Evolutionary conservation across 768 basidiomycete genomes (phyloP), one percentile per base, ranked within the genome.

Genomic region (Sarcodon sp.): DNA sequence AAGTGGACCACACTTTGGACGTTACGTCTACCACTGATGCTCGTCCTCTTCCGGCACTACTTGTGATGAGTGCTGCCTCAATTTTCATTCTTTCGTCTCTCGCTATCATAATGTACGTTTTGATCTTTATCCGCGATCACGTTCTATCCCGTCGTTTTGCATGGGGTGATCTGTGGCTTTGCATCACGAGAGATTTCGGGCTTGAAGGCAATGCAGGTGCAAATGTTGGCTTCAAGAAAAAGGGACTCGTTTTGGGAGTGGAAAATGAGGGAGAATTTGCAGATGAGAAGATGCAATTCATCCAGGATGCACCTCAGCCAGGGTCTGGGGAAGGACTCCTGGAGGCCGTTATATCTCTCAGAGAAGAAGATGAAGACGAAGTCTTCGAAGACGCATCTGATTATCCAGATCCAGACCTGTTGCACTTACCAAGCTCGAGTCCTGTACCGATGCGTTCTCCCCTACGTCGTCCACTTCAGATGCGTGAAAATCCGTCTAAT

Each of bases 391-490:
- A 60, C 38, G 56, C 59, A 11, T 51, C 43, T 15, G 55, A 59
- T 36, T 37, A 21, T 36, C 49, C 54, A 7, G 72, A 73, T 51
- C 71, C 72, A 0, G 70, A 70, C 12, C 50, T 71, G 5, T 63
- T 71, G 11, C 69, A 71, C 5, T 63, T 73, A 45, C 53, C 53
- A 35, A 27, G 8, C 15, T 13, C 36, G 8, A 48, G 11, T 13
- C 35, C 39, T 47, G 51, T 44, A 51, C 48, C 34, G 39, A 49
- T 46, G 21, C 50, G 44, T 50, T 47, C 50, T 41, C 55, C 44
- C 44, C 52, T 41, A 35, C 56, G 54, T 46, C 58, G 52, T 21
- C 55, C 57, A 27, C 51, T 57, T 32, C 56, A 51, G 43, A 59
- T 56, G 55, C 55, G 60, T 33, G 60, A 61, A 48, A 31, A 47